Evolutionary conservation across 306 rosid species (phyloP), one percentile per base, ranked within the genome.

Genomic region (Clitoria ternatea): DNA sequence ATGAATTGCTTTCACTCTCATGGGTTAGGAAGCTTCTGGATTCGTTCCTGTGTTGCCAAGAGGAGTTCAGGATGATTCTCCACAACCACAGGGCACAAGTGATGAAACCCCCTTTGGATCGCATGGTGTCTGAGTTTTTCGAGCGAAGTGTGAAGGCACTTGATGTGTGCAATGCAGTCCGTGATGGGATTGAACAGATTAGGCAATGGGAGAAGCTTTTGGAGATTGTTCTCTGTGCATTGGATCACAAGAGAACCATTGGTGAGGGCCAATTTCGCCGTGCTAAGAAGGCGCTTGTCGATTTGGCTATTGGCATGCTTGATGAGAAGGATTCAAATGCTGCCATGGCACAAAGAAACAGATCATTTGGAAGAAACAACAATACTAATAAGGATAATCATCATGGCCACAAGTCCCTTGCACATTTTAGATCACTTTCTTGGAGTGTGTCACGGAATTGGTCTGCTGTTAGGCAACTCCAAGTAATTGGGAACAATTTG

Each of bases 381-480:
- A n/a, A 40, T 3, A 8, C n/a, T 37, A 29, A 40, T 6, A 72
- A 33, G 30, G 84, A 80, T 62, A 40, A 57, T 30, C 47, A 30
- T n/a, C n/a, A n/a, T n/a, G n/a, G n/a, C 26, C 74, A 45, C 2
- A 22, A 22, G 5, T 81, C 84, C 0, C 19, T 84, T 19, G 85
- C 86, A 1, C 94, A 85, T 55, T 90, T 90, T 64, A 82, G 96
- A 54, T 88, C 98, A 20, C 94, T 85, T 4, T 93, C 98, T 7
- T 93, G 98, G 98, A 88, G 96, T 62, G 98, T 93, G 4, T 88
- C 98, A 0, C 77, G 92, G 37, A 83, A 90, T 24, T 93, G 98
- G 98, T 93, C 98, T 9, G 98, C 98, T 20, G 84, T 96, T 0
- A 73, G 82, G 80, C 98, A 93, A 89, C 87, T 93, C 39, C 98